Evolutionary conservation across 129 eudicot species (phyloP), one percentile per base, ranked within the genome.

Genomic region (Arctium lappa): DNA sequence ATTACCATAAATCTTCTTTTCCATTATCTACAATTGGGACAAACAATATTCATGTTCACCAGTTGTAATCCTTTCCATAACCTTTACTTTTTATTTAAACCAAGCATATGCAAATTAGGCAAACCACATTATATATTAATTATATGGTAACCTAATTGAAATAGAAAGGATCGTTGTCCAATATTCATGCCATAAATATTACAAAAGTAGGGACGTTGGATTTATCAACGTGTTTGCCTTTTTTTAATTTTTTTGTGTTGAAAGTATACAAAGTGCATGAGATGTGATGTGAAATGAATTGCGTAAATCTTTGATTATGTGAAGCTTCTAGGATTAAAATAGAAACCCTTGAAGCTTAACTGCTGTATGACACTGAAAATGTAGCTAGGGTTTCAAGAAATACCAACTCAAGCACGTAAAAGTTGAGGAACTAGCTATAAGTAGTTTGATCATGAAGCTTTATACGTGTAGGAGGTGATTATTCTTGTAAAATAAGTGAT

Each of bases 151-250:
- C 10, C 65, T 72, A 63, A 33, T 62, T 42, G n/a, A 72, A 60
- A 56, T 72, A 69, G 73, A 48, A 77, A 48, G 37, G 8, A 56
- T 56, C 68, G 30, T 38, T 84, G 69, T 82, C 86, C 48, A 9
- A 7, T 72, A 15, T 72, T 5, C 37, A 82, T 75, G 44, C 85
- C 68, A 74, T 2, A 75, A 42, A 12, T 56, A 74, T 66, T 69
- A 53, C 65, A 71, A 83, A 70, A 83, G 86, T 78, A 56, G 82
- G 39, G 42, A 29, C 72, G 74, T 77, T 83, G 72, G 81, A 83
- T 83, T 46, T 69, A 69, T 53, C 33, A 78, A 83, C 63, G 32
- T 83, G 76, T 82, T 83, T 77, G 44, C 82, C 78, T 48, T 48
- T 66, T 48, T 70, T 53, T 13, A 40, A 7, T 53, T 22, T 22